Percentiles rank a stretch among this genome's conserved stretches.
Evolutionary conservation across 1,284 basidiomycete genomes (phyloP).

Genomic region (Ceratobasidium sp.): DNA sequence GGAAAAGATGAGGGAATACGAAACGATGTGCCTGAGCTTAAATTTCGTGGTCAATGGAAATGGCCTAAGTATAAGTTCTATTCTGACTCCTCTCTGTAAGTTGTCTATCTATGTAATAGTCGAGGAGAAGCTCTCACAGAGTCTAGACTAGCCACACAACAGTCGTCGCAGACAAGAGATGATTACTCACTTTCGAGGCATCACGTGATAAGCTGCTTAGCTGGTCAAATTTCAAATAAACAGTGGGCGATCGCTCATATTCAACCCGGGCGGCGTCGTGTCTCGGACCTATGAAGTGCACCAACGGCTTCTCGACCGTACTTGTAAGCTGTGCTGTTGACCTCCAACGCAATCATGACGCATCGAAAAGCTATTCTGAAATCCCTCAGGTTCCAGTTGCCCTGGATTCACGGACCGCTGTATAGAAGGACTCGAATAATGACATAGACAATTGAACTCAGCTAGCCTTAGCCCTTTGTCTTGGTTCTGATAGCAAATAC

Average conservation of each 20-base stretch:
- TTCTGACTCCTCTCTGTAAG: background rate
- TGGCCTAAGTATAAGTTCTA: background rate
- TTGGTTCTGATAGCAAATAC: background rate
- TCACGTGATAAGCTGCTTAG: background rate
- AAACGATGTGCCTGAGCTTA: background rate
- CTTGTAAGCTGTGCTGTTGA: no score
- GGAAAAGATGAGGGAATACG: background rate
- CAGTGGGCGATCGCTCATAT: background rate
- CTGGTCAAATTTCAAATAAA: background rate
- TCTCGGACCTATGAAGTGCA: background rate
- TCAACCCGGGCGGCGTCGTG: background rate
- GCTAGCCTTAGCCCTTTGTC: slow-evolving; percentile 6
- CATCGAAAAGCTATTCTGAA: background rate
- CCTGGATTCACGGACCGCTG: background rate
- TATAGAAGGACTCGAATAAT: background rate
- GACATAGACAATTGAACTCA: slow-evolving; percentile 6
- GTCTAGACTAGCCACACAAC: background rate
- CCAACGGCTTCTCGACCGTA: background rate
- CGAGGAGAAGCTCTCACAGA: background rate
- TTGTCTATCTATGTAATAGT: background rate
- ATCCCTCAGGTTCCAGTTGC: background rate
- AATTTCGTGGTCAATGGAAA: background rate
- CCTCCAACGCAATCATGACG: no score
- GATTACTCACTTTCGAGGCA: background rate
- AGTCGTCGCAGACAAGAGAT: background rate